A percentile compares a stretch with the other conserved stretches of the same genome.
Evolutionary conservation across 805 yeast genomes (phyloP).

Genomic region (Candida pini): DNA sequence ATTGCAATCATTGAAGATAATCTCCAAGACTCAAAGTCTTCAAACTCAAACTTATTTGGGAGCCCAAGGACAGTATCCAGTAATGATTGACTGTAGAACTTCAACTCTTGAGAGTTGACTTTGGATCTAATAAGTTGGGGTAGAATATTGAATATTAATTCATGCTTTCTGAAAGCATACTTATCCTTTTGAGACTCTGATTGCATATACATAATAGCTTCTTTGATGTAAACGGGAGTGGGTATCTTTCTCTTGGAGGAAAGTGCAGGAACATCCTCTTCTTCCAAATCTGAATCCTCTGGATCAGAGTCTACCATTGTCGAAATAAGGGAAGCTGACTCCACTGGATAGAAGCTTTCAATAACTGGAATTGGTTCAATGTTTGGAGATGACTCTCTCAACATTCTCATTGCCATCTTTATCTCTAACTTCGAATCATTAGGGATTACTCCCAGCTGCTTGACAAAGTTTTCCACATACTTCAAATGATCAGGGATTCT

Average conservation of each 20-base stretch:
- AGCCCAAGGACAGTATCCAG: conserved; percentile 46
- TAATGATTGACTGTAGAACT: conserved; percentile 50
- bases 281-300: conserved; percentile 45
- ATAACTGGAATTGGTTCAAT: too few relatives aligned
- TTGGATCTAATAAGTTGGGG: conserved; percentile 65
- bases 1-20: conserved; percentile 63
- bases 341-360: too few relatives aligned
- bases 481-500: conserved; percentile 18
- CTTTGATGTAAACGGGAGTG: conserved; percentile 67
- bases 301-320: conserved; percentile 24
- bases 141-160: conserved; percentile 43
- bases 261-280: conserved; percentile 39
- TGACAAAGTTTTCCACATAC: conserved; percentile 12
- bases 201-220: conserved; percentile 52
- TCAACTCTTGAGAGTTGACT: conserved; percentile 56
- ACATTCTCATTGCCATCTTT: too few relatives aligned
- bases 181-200: conserved; percentile 38
- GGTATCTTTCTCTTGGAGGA: conserved; percentile 31
- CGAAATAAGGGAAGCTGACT: too few relatives aligned
- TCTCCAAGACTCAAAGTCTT: conserved; percentile 57
- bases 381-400: not conserved
- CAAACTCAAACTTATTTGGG: conserved; percentile 50
- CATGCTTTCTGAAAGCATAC: conserved; percentile 44
- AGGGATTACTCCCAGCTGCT: conserved; percentile 3
- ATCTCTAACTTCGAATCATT: too few relatives aligned